phyloP scores from a whole-genome alignment of 1,284 basidiomycete species.

The Apiotrichum gracile region DNA sequence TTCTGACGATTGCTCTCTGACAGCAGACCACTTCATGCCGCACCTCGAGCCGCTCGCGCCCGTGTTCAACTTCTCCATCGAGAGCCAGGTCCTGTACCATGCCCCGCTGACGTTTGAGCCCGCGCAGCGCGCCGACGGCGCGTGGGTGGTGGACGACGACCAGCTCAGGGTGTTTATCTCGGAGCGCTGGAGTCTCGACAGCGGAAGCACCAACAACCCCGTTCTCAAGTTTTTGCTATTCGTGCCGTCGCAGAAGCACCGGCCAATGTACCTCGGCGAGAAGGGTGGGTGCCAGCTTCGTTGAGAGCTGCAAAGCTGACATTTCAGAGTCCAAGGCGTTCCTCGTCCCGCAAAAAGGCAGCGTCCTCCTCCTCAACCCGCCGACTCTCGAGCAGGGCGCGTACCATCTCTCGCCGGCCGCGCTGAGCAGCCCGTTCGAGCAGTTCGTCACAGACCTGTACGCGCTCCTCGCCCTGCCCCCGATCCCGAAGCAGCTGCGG shows the following conservation, averaged over 20 bases:
- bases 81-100: constrained; percentile 89
- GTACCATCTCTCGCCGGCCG: constrained; percentile 24
- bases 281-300: constrained; percentile 50
- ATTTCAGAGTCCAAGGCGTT: constrained; percentile 51
- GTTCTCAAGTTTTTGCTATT: constrained; percentile 90
- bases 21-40: constrained; percentile 63
- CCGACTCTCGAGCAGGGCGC: constrained; percentile 22
- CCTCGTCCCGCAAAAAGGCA: constrained; percentile 92
- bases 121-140: constrained; percentile 30
- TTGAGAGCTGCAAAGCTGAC: not conserved
- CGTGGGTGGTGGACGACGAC: constrained; percentile 64
- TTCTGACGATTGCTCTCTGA: not conserved
- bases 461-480: constrained; percentile 69
- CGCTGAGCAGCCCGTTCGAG: constrained; percentile 58
- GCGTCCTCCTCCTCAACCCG: constrained; percentile 74
- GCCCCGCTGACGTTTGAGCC: constrained; percentile 77
- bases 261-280: constrained; percentile 61
- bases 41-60: constrained; percentile 57
- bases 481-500: constrained; percentile 50
- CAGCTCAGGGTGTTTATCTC: constrained; percentile 85
- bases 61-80: constrained; percentile 84
- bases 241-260: constrained; percentile 63
- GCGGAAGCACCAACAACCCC: constrained; percentile 67
- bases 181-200: constrained; percentile 79
- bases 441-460: constrained; percentile 71